Base-by-base conservation (phyloP, 805 yeast species). In the Starmerella tilneyi region DNA sequence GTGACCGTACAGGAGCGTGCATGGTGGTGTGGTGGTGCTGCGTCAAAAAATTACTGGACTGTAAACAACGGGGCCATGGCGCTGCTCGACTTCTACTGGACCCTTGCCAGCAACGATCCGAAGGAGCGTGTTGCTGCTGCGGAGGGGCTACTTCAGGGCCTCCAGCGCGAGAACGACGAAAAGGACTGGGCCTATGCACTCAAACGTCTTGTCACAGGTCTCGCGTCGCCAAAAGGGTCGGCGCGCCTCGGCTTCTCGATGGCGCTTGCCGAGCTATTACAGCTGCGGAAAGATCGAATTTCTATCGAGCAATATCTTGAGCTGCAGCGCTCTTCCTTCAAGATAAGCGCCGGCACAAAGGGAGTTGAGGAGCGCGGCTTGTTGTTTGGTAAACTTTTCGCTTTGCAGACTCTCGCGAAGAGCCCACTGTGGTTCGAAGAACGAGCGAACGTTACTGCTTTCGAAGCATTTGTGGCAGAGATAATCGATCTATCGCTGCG, bases 231-330 rank as follows among this genome's bases (percentile, higher is more conserved):
- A 13, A 74, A 92, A 56, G 94, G 82, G 20, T 72, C 85, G 39
- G 92, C 95, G 1, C 69, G 96, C 46, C 64, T 84, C 23, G 97
- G 97, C 4, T 89, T 81, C 58, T 83, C 95, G 2, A 75, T 84
- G 72, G 89, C 95, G 36, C 64, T 89, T 35, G 76, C 88, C 0
- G 96, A 89, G 60, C 50, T 65, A 9, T 49, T 65, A 16, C 44
- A 45, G 12, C 48, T 52, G 13, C 52, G 71, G 44, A 37, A 44
- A 51, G 55, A 50, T 7, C 41, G 54, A 4, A 57, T 77, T 52
- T 56, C 73, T 43, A 48, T 71, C 36, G 53, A 65, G 27, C 52
- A 67, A 49, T 59, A 72, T 57, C 52, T 72, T 27, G 55, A 54
- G 3, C 58, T 65, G 47, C 56, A 69, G 35, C 62, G 58, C 29